phyloP scores from a whole-genome alignment of 495 filamentous ascomycete genomes.

The Aspergillus sparsus region DNA sequence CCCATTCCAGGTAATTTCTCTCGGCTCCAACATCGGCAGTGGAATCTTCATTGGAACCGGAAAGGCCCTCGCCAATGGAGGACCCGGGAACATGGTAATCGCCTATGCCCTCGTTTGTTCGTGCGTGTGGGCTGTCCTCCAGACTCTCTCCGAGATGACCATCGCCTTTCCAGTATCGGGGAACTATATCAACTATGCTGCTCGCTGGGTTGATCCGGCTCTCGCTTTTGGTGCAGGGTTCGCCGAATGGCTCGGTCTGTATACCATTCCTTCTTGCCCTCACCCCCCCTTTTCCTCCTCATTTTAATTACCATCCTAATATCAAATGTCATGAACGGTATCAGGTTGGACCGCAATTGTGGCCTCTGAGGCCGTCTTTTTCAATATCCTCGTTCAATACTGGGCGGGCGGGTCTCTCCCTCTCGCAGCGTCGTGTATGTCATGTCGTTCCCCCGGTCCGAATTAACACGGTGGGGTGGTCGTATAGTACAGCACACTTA shows the following conservation, averaged over 20 bases:
- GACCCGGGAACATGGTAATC: conserved; percentile 32
- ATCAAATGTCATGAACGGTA: too few relatives aligned
- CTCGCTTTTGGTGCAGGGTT: conserved; percentile 35
- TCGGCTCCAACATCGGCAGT: conserved; percentile 33
- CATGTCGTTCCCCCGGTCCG: too few relatives aligned
- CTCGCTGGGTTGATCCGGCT: conserved; percentile 37
- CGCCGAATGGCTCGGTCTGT: conserved; percentile 32
- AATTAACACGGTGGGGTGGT: not conserved
- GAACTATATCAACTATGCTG: conserved; percentile 38
- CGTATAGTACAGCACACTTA: not conserved
- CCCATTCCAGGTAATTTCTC: conserved; percentile 29
- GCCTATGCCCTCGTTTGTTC: conserved; percentile 32
- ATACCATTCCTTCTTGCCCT: conserved; percentile 31
- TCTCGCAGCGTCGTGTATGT: too few relatives aligned
- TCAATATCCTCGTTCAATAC: too few relatives aligned
- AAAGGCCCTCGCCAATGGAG: conserved; percentile 23
- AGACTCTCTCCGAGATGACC: conserved; percentile 34
- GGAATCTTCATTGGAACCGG: conserved; percentile 37
- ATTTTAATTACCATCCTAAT: not conserved
- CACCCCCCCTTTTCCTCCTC: conserved; percentile 19
- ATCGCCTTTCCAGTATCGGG: conserved; percentile 34
- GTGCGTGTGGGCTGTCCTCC: conserved; percentile 34
- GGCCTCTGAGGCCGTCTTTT: too few relatives aligned
- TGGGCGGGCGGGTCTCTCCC: too few relatives aligned
- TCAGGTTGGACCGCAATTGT: too few relatives aligned